Percentiles rank a stretch among this genome's conserved stretches.
phyloP scores from a whole-genome alignment of 306 rosid genomes.

The Ormosia emarginata region DNA sequence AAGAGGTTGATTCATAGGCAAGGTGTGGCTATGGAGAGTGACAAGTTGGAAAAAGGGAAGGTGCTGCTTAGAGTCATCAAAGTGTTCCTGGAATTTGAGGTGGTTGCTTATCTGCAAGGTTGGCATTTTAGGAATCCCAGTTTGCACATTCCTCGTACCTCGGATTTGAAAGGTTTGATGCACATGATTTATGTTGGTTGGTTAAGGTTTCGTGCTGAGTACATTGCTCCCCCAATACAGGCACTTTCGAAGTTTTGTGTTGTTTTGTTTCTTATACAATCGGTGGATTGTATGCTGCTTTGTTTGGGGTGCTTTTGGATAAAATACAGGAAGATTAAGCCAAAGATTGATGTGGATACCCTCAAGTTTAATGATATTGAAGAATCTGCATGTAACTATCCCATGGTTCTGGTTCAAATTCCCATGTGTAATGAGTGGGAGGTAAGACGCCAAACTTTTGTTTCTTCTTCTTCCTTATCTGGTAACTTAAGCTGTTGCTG shows the following conservation, averaged over 20 bases:
- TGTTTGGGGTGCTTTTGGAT: slow-evolving; percentile 90
- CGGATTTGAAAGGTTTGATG: slow-evolving; percentile 66
- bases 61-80: slow-evolving; percentile 60
- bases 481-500: not conserved
- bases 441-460: slow-evolving; percentile 43
- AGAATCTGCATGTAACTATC: slow-evolving; percentile 55
- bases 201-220: slow-evolving; percentile 72
- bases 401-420: slow-evolving; percentile 89
- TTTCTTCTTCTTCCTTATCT: not conserved
- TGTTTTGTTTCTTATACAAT: slow-evolving; percentile 81
- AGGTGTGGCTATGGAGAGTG: slow-evolving; percentile 53
- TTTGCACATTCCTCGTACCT: slow-evolving; percentile 67
- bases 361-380: slow-evolving; percentile 60
- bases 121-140: slow-evolving; percentile 74
- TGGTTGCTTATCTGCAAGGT: slow-evolving; percentile 71
- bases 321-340: slow-evolving; percentile 73
- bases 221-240: slow-evolving; percentile 75
- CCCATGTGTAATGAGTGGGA: slow-evolving; percentile 96
- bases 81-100: slow-evolving; percentile 73
- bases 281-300: slow-evolving; percentile 78
- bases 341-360: slow-evolving; percentile 48
- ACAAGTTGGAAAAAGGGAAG: slow-evolving; percentile 58
- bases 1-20: slow-evolving; percentile 66
- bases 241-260: slow-evolving; percentile 82
- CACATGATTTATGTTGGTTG: slow-evolving; percentile 70